These are phyloP conservation scores for Kurtzmaniella quercitrusa DNA, from an alignment of 1,139 yeast species.

Conservation along the genomic window DNA sequence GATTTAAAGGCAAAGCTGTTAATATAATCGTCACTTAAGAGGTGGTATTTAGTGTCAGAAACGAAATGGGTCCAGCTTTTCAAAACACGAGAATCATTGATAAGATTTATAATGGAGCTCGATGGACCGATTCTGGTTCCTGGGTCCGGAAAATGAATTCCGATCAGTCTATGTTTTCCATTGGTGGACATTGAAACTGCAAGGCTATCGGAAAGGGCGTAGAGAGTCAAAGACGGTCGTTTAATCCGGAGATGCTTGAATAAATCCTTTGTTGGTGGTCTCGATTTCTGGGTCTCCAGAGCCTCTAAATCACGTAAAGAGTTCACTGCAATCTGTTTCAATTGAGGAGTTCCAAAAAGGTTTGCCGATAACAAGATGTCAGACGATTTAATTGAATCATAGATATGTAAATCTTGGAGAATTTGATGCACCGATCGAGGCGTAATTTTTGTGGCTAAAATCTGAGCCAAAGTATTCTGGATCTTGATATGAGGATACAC, in stretches of 20 bases:
- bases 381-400: constrained; percentile 18
- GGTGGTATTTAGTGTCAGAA: neutral
- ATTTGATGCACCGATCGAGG: constrained; percentile 15
- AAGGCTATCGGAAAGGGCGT: constrained; percentile 20
- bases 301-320: constrained; percentile 16
- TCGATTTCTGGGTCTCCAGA: constrained; percentile 3
- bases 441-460: constrained; percentile 7
- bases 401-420: constrained; percentile 22
- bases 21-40: constrained; percentile 16
- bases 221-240: constrained; percentile 19
- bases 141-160: constrained; percentile 44
- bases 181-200: neutral
- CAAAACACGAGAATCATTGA: neutral
- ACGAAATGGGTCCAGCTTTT: neutral
- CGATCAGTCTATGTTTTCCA: constrained; percentile 20
- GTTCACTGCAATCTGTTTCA: constrained; percentile 17
- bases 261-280: constrained; percentile 15
- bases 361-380: constrained; percentile 31
- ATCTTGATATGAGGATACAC: constrained; percentile 33
- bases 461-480: neutral
- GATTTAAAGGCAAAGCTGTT: constrained; percentile 13
- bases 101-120: constrained; percentile 7
- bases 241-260: constrained; percentile 24
- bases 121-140: constrained; percentile 29
- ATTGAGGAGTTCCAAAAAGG: constrained; percentile 20